Evolutionary conservation across 2,329 filamentous ascomycete species (phyloP).

Genomic region (Aspergillus sp.): DNA sequence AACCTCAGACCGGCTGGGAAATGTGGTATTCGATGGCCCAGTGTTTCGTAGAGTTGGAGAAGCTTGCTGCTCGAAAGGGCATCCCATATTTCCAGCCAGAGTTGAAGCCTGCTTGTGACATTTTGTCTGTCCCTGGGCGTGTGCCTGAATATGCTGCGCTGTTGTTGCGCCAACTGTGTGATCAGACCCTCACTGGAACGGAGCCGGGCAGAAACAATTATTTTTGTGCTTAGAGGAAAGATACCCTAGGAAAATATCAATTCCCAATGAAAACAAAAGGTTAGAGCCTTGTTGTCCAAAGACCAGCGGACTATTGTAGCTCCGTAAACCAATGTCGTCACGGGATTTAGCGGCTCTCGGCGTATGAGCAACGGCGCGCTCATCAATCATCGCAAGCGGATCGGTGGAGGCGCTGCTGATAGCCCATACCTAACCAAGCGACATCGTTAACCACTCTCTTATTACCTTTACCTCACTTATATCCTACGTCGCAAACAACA

Average conservation of each 20-base stretch:
- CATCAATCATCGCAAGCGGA: neutral
- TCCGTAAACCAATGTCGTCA: neutral
- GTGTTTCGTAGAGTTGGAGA: neutral
- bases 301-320: neutral
- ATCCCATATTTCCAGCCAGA: neutral
- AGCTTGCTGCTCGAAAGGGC: neutral
- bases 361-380: neutral
- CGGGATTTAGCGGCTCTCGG: slow-evolving; percentile 3
- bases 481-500: neutral
- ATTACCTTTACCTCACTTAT: neutral
- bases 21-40: neutral
- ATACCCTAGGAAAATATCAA: neutral
- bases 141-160: neutral
- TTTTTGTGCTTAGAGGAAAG: neutral
- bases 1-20: neutral
- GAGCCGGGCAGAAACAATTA: neutral
- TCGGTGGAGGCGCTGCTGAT: neutral
- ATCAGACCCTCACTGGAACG: neutral
- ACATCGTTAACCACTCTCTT: neutral
- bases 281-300: neutral
- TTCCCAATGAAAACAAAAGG: neutral
- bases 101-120: neutral
- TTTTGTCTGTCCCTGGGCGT: neutral
- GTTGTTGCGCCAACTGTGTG: neutral
- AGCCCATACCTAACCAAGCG: neutral